A percentile compares a stretch with the other conserved stretches of the same genome.
Evolutionary conservation across 768 basidiomycete species (phyloP).

Genomic region (Plicaturopsis crispa): DNA sequence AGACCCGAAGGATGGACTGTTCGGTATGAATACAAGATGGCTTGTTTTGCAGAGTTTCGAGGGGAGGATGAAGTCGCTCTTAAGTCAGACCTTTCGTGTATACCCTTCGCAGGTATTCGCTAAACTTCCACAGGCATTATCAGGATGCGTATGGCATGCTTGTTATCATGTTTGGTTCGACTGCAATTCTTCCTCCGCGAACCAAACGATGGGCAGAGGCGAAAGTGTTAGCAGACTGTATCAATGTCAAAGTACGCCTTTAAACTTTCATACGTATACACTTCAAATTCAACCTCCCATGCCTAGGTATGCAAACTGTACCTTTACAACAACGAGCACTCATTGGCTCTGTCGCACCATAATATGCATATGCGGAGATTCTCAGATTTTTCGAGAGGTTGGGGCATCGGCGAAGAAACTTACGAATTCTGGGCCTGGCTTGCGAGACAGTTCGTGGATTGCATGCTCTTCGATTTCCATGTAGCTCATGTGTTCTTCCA

Average conservation of each 20-base stretch:
- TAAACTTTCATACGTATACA: background rate
- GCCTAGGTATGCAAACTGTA: constrained; percentile 81
- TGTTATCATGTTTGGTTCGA: constrained; percentile 84
- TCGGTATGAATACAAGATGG: constrained; percentile 96
- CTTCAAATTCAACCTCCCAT: background rate
- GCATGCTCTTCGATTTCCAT: background rate
- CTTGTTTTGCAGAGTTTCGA: constrained; percentile 91
- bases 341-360: constrained; percentile 75
- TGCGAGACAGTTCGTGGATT: constrained; percentile 82
- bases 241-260: constrained; percentile 71
- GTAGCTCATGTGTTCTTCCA: constrained; percentile 18
- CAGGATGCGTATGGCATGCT: constrained; percentile 87
- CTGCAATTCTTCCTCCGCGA: constrained; percentile 78
- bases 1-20: constrained; percentile 91
- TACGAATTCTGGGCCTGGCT: constrained; percentile 99
- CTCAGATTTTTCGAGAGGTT: constrained; percentile 77
- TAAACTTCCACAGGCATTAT: constrained; percentile 61
- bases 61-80: constrained; percentile 89
- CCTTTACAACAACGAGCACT: constrained; percentile 83
- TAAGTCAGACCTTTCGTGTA: constrained; percentile 48
- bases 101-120: constrained; percentile 6
- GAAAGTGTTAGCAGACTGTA: constrained; percentile 91
- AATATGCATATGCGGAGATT: constrained; percentile 81
- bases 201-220: constrained; percentile 99
- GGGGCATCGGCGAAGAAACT: constrained; percentile 95